These are phyloP conservation scores for Candida boidinii DNA, from an alignment of 805 yeast genomes.

Conservation along the genomic window DNA sequence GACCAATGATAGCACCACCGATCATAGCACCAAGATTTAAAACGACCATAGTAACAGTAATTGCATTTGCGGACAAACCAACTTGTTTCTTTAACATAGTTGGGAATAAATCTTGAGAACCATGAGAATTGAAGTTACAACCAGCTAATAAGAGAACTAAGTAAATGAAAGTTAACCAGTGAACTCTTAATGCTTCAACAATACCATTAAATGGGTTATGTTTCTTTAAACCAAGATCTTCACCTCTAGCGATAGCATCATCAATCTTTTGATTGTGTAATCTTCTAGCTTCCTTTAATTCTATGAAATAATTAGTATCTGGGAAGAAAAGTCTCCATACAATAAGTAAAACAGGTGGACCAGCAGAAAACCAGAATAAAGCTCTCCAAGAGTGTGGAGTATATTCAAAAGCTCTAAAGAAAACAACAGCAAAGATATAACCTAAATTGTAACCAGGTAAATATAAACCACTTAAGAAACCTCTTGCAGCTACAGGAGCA, in stretches of 20 bases:
- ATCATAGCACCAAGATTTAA: constrained; percentile 59
- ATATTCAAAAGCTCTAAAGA: constrained; percentile 43
- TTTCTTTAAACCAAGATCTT: constrained; percentile 5
- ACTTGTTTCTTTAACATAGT: constrained; percentile 51
- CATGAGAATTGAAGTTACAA: constrained; percentile 66
- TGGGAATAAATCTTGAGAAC: constrained; percentile 68
- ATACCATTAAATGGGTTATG: constrained; percentile 15
- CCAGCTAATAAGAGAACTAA: constrained; percentile 57
- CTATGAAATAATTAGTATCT: constrained; percentile 47
- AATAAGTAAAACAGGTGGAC: constrained; percentile 51
- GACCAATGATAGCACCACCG: constrained; percentile 58
- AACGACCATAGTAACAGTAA: constrained; percentile 54
- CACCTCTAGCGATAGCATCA: constrained; percentile 3
- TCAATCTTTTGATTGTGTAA: constrained; percentile 11
- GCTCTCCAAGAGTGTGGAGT: constrained; percentile 60
- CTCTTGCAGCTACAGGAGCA: constrained; percentile 33
- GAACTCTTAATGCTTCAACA: constrained; percentile 30
- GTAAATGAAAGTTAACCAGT: constrained; percentile 57
- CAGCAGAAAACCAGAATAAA: constrained; percentile 68
- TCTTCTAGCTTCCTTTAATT: constrained; percentile 19
- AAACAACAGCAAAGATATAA: constrained; percentile 44
- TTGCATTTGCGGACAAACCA: constrained; percentile 31
- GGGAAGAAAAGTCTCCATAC: constrained; percentile 50
- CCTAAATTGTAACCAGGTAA: constrained; percentile 66
- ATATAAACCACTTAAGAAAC: constrained; percentile 48